Evolutionary conservation across 2,329 filamentous ascomycete species (phyloP).

Genomic region (Ceratocystiopsis sp.): DNA sequence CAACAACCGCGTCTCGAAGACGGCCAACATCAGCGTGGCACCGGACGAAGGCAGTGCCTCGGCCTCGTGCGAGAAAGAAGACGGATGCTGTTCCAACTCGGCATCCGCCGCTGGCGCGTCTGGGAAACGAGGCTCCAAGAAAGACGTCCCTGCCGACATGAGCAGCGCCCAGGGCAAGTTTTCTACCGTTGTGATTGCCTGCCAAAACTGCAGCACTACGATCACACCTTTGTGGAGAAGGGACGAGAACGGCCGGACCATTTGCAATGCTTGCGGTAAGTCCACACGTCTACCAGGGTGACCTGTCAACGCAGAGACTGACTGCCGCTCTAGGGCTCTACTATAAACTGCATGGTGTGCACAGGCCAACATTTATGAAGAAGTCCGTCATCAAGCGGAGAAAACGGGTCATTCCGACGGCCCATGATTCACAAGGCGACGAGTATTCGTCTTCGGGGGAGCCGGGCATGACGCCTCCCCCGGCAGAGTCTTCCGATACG

Average conservation of each 20-base stretch:
- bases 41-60: constrained; percentile 14
- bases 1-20: constrained; percentile 91
- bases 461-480: constrained; percentile 26
- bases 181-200: constrained; percentile 64
- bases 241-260: constrained; percentile 87
- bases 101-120: no score
- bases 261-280: constrained; percentile 98
- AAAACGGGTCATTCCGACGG: constrained; percentile 80
- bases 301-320: no score
- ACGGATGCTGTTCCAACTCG: no score
- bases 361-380: constrained; percentile 95
- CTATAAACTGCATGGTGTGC: constrained; percentile 86
- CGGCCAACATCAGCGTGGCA: constrained; percentile 49
- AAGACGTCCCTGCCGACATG: constrained; percentile 28
- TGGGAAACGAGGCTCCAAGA: no score
- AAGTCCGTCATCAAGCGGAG: constrained; percentile 92
- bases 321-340: constrained; percentile 51
- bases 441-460: constrained; percentile 25
- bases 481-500: neutral
- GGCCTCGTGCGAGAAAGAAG: neutral
- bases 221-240: constrained; percentile 92
- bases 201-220: constrained; percentile 92
- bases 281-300: no score
- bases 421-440: constrained; percentile 27
- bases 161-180: constrained; percentile 28